Conservation (phyloP, 148 eudicot species). For the Drosera capensis region DNA sequence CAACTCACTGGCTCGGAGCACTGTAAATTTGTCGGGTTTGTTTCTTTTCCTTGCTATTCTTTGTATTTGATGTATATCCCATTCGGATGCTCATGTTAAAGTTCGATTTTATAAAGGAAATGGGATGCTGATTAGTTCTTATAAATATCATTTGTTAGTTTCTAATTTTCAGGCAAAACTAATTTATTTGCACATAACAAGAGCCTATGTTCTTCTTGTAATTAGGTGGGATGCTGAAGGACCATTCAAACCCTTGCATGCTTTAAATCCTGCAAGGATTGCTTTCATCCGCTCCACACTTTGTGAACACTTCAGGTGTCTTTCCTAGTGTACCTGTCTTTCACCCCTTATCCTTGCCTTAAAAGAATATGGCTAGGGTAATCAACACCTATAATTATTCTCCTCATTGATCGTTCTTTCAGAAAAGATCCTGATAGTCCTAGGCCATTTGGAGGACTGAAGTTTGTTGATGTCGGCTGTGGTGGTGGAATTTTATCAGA, state of each 20-base stretch:
- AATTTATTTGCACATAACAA: conserved; percentile 2
- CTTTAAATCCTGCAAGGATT: conserved; percentile 80
- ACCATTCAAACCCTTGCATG: conserved; percentile 84
- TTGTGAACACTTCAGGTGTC: conserved; percentile 77
- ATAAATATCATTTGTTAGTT: too few species aligned
- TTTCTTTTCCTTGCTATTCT: too few species aligned
- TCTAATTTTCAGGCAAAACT: too few species aligned
- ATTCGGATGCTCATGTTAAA: too few species aligned
- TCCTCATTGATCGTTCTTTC: conserved; percentile 17
- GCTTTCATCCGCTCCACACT: conserved; percentile 76
- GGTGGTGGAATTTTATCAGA: conserved; percentile 96
- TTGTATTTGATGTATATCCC: too few species aligned
- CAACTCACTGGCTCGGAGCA: too few species aligned
- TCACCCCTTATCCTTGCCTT: neutral
- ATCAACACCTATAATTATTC: neutral
- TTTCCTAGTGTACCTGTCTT: neutral
- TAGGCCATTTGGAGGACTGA: conserved; percentile 87
- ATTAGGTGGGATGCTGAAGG: conserved; percentile 95
- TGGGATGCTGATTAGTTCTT: too few species aligned
- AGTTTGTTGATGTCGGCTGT: conserved; percentile 85
- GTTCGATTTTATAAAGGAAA: too few species aligned
- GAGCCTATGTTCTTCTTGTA: conserved; percentile 4
- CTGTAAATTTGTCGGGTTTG: too few species aligned
- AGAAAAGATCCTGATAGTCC: conserved; percentile 69
- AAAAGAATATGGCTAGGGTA: neutral